Conservation (phyloP, 768 basidiomycete genomes). For the Tubosaeta sp. region DNA sequence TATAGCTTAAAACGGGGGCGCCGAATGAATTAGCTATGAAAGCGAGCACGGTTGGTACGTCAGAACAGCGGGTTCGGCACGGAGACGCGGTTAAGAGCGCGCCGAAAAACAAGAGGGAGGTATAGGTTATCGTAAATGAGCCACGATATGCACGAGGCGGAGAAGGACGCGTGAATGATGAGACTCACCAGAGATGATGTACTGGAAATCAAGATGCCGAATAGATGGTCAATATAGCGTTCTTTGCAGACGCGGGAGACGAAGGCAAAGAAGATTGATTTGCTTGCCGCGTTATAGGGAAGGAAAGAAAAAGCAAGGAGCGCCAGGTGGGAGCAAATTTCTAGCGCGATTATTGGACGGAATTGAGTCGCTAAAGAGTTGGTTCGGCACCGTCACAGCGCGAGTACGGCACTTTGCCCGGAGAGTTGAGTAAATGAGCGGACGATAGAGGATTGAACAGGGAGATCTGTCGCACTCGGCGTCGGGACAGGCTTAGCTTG, state of each 20-base stretch:
- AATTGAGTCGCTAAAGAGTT: slow-evolving; percentile 35
- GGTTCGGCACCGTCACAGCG: slow-evolving; percentile 32
- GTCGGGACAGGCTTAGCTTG: slow-evolving; percentile 24
- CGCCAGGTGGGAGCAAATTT: slow-evolving; percentile 29
- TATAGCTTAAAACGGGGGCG: slow-evolving; percentile 30
- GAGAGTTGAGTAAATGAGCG: slow-evolving; percentile 26
- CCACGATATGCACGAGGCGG: slow-evolving; percentile 29
- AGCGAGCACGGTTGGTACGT: slow-evolving; percentile 19
- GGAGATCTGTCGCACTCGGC: slow-evolving; percentile 15
- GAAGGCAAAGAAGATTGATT: slow-evolving; percentile 20
- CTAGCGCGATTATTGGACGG: slow-evolving; percentile 33
- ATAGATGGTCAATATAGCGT: slow-evolving; percentile 11
- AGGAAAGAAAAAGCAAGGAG: slow-evolving; percentile 30
- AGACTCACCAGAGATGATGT: slow-evolving; percentile 33
- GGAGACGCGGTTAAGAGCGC: slow-evolving; percentile 30
- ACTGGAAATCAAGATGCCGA: slow-evolving; percentile 23
- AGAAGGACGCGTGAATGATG: slow-evolving; percentile 28
- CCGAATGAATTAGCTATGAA: slow-evolving; percentile 35
- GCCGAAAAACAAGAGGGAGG: slow-evolving; percentile 20
- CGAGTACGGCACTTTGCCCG: slow-evolving; percentile 27
- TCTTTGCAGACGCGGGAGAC: slow-evolving; percentile 17
- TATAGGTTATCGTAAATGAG: slow-evolving; percentile 28
- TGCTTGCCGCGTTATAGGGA: slow-evolving; percentile 22
- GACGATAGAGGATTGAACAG: slow-evolving; percentile 10
- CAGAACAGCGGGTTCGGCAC: slow-evolving; percentile 25